Percentiles rank a stretch among this genome's conserved stretches.
Evolutionary conservation across 208 protist species (phyloP).

Genomic region (Porcisia deanei): DNA sequence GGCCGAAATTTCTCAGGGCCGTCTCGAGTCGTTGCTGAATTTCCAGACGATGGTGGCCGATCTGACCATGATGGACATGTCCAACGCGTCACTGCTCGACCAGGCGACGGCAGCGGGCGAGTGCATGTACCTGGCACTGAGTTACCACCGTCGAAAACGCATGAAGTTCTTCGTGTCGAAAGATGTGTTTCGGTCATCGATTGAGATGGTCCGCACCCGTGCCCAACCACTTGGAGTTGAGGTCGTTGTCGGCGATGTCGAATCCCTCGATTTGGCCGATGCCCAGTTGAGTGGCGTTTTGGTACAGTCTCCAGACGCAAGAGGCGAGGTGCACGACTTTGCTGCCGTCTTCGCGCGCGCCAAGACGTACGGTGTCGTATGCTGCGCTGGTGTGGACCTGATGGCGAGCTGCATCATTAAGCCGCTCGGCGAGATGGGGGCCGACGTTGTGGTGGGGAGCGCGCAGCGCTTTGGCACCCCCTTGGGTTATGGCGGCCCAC

Average conservation of each 20-base stretch:
- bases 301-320: slow-evolving; percentile 95
- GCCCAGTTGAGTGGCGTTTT: slow-evolving; percentile 81
- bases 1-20: slow-evolving; percentile 96
- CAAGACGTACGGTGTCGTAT: slow-evolving; percentile 64
- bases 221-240: slow-evolving; percentile 87
- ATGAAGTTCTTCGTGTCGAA: slow-evolving; percentile 71
- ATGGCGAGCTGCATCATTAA: slow-evolving; percentile 93
- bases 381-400: slow-evolving; percentile 92
- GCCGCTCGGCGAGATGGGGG: slow-evolving; percentile 94
- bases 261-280: slow-evolving; percentile 58
- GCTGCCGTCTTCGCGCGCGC: slow-evolving; percentile 56
- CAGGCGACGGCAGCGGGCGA: slow-evolving; percentile 81
- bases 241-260: slow-evolving; percentile 82
- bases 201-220: slow-evolving; percentile 76
- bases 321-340: slow-evolving; percentile 90
- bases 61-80: slow-evolving; percentile 94
- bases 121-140: slow-evolving; percentile 71
- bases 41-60: slow-evolving; percentile 98
- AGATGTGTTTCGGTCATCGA: slow-evolving; percentile 56
- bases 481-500: slow-evolving; percentile 96
- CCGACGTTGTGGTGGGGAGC: slow-evolving; percentile 94
- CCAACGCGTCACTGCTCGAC: slow-evolving; percentile 98
- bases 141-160: slow-evolving; percentile 54
- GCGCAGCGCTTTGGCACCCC: slow-evolving; percentile 96
- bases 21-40: slow-evolving; percentile 97